Percentiles rank a stretch among this genome's conserved stretches.
Evolutionary conservation across 2,329 filamentous ascomycete genomes (phyloP).

Genomic region (Metarhizium rileyi): DNA sequence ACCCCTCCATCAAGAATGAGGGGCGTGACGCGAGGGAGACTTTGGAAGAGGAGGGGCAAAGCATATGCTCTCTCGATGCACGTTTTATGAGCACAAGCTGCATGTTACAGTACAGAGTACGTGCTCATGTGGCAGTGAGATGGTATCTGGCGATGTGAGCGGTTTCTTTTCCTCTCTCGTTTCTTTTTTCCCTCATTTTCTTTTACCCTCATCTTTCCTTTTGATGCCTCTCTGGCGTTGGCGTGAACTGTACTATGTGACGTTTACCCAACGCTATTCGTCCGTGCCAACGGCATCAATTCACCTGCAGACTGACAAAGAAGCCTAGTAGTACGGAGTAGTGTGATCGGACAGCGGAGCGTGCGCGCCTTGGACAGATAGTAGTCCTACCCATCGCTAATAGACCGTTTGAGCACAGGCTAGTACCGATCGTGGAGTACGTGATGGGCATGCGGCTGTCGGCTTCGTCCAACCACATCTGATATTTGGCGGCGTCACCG

Average conservation of each 20-base stretch:
- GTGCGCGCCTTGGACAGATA: neutral
- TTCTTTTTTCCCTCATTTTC: neutral
- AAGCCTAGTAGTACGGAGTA: neutral
- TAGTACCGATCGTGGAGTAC: neutral
- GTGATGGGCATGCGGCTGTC: neutral
- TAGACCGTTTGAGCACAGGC: neutral
- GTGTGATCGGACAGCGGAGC: neutral
- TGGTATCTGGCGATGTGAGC: neutral
- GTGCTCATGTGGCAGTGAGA: neutral
- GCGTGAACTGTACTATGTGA: too few relatives aligned
- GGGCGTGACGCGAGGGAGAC: constrained; percentile 3
- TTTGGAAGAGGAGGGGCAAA: neutral
- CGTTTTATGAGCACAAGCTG: neutral
- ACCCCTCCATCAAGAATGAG: constrained; percentile 1
- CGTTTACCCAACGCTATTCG: neutral
- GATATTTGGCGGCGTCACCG: neutral
- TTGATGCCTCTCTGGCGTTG: neutral
- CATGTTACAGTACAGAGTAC: neutral
- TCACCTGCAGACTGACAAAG: neutral
- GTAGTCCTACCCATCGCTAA: neutral
- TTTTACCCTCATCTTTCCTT: neutral
- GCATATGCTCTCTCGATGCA: neutral
- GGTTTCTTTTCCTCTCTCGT: neutral
- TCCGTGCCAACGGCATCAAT: neutral
- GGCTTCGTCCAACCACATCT: neutral